Conservation (phyloP, 768 basidiomycete genomes). For the Amanita subjunquillea region DNA sequence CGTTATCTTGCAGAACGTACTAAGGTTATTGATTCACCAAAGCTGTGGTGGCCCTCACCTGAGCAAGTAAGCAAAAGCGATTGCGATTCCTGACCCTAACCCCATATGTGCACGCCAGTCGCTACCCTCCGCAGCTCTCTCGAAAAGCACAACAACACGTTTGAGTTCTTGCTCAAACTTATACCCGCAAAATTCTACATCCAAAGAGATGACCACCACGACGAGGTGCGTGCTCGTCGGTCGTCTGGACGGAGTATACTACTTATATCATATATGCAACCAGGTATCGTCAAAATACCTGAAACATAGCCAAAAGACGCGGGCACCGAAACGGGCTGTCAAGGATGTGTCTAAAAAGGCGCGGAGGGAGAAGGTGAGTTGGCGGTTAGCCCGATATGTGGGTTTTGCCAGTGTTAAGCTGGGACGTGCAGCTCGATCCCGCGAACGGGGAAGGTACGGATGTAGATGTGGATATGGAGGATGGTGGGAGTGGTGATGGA, state of each 20-base stretch:
- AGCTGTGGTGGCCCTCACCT: no score
- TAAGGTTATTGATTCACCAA: no score
- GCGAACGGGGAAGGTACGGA: conserved; percentile 39
- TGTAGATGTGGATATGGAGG: conserved; percentile 23
- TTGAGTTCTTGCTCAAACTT: conserved; percentile 72
- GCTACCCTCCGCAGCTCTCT: conserved; percentile 49
- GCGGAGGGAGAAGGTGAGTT: conserved; percentile 72
- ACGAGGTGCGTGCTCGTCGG: conserved; percentile 37
- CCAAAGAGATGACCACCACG: conserved; percentile 56
- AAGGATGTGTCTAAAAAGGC: conserved; percentile 88
- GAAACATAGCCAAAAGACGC: conserved; percentile 82
- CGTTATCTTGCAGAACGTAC: no score
- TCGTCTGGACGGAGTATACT: no score
- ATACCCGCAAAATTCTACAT: conserved; percentile 91
- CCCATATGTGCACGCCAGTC: conserved; percentile 37
- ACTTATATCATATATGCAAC: no score
- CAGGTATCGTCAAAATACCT: not conserved
- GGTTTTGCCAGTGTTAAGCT: not conserved
- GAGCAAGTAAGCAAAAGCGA: no score
- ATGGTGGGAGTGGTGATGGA: conserved; percentile 23
- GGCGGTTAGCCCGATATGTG: not conserved
- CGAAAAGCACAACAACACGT: conserved; percentile 77
- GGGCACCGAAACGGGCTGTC: conserved; percentile 73
- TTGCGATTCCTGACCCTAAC: not conserved
- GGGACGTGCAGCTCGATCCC: conserved; percentile 68